These are phyloP conservation scores for Incumbomyces delicatus DNA, from an alignment of 2,329 filamentous ascomycete genomes.

Conservation along the genomic window DNA sequence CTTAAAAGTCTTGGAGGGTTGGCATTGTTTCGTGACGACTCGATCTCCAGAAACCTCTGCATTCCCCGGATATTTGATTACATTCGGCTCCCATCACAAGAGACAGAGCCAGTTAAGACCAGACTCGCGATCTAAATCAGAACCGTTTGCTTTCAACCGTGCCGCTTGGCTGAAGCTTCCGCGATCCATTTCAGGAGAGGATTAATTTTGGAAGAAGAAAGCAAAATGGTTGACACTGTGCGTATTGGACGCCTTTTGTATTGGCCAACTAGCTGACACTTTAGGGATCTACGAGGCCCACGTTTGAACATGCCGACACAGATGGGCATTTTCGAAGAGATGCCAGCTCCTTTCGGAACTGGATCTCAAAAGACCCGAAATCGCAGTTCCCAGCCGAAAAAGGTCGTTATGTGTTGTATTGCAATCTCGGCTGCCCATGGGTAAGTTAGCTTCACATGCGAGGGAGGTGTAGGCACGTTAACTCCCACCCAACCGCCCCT, in stretches of 20 bases:
- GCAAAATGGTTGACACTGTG: conserved; percentile 5
- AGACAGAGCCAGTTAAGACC: no score
- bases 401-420: conserved; percentile 52
- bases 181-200: background rate
- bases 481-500: no score
- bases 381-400: conserved; percentile 50
- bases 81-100: no score
- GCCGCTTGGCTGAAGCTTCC: no score
- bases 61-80: background rate
- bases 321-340: conserved; percentile 47
- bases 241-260: background rate
- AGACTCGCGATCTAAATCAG: no score
- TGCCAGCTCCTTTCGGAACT: conserved; percentile 46
- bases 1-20: no score
- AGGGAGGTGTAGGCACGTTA: no score
- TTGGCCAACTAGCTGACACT: background rate
- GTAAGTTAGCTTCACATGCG: conserved; percentile 21
- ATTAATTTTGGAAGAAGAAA: background rate
- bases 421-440: conserved; percentile 53
- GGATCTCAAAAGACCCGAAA: conserved; percentile 42
- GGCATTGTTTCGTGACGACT: background rate
- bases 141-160: background rate
- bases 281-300: conserved; percentile 7
- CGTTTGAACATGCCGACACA: conserved; percentile 29
- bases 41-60: background rate